phyloP scores from a whole-genome alignment of 306 rosid species.

The Sesbania bispinosa region DNA sequence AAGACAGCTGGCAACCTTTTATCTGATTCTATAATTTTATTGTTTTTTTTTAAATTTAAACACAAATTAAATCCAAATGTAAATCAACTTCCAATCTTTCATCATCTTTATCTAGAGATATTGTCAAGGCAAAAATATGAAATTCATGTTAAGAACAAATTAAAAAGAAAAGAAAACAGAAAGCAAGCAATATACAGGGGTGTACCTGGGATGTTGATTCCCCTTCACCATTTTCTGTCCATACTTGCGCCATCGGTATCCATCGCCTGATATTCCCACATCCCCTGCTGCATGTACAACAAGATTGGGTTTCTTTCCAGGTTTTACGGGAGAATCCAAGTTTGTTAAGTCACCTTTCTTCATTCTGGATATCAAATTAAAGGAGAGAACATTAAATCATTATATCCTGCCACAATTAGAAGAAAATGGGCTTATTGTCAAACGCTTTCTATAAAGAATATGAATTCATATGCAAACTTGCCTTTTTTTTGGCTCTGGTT shows the following conservation, averaged over 20 bases:
- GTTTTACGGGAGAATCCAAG: slow-evolving; percentile 45
- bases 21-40: background rate
- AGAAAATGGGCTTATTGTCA: background rate
- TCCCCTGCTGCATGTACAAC: slow-evolving; percentile 94
- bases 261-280: slow-evolving; percentile 92
- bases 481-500: slow-evolving; percentile 70
- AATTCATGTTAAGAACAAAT: slow-evolving; percentile 12
- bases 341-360: slow-evolving; percentile 57
- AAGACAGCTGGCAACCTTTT: slow-evolving; percentile 5
- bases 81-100: slow-evolving; percentile 10
- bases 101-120: background rate
- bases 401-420: slow-evolving; percentile 13
- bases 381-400: slow-evolving; percentile 29
- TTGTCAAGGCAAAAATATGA: slow-evolving; percentile 3
- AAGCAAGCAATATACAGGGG: slow-evolving; percentile 2
- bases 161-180: background rate
- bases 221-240: slow-evolving; percentile 99
- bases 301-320: slow-evolving; percentile 70
- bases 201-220: slow-evolving; percentile 84
- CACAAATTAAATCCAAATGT: slow-evolving; percentile 6
- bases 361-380: slow-evolving; percentile 55
- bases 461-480: slow-evolving; percentile 37
- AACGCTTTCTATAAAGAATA: background rate
- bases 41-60: background rate
- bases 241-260: slow-evolving; percentile 97